phyloP scores from a whole-genome alignment of 768 basidiomycete genomes.

The Serpula lacrymans region DNA sequence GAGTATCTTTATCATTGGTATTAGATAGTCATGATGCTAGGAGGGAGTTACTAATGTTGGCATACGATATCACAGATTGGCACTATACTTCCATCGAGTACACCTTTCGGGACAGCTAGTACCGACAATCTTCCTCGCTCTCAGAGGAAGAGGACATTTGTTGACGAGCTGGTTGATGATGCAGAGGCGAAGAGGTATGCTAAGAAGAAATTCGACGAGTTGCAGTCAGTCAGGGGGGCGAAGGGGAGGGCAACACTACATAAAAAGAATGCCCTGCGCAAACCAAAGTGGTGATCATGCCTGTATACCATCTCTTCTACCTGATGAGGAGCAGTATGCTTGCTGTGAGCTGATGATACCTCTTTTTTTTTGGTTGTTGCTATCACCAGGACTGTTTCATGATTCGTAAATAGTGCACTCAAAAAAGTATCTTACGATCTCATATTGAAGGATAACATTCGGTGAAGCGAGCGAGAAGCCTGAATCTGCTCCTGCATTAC shows the following conservation, averaged over 20 bases:
- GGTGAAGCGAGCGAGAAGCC: too few species aligned
- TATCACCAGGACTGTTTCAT: too few species aligned
- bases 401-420: too few species aligned
- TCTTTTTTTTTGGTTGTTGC: too few species aligned
- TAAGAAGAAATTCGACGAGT: slow-evolving; percentile 86
- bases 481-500: too few species aligned
- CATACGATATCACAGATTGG: slow-evolving; percentile 55
- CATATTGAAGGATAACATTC: too few species aligned
- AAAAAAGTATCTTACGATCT: too few species aligned
- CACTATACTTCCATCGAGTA: slow-evolving; percentile 64
- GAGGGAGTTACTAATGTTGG: too few species aligned
- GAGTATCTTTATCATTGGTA: slow-evolving; percentile 23
- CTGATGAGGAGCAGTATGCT: too few species aligned
- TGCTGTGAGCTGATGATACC: too few species aligned
- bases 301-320: too few species aligned
- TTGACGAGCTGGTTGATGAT: slow-evolving; percentile 88
- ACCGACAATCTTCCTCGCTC: slow-evolving; percentile 69
- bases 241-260: slow-evolving; percentile 70
- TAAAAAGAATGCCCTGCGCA: slow-evolving; percentile 58
- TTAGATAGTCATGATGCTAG: slow-evolving; percentile 3
- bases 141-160: slow-evolving; percentile 74
- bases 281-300: slow-evolving; percentile 79
- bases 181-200: slow-evolving; percentile 83
- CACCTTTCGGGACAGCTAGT: slow-evolving; percentile 70
- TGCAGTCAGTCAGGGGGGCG: slow-evolving; percentile 64